Percentiles rank a stretch among this genome's conserved stretches.
These are phyloP conservation scores for Gardenia jasminoides DNA, from an alignment of 257 asterid genomes.

Conservation along the genomic window DNA sequence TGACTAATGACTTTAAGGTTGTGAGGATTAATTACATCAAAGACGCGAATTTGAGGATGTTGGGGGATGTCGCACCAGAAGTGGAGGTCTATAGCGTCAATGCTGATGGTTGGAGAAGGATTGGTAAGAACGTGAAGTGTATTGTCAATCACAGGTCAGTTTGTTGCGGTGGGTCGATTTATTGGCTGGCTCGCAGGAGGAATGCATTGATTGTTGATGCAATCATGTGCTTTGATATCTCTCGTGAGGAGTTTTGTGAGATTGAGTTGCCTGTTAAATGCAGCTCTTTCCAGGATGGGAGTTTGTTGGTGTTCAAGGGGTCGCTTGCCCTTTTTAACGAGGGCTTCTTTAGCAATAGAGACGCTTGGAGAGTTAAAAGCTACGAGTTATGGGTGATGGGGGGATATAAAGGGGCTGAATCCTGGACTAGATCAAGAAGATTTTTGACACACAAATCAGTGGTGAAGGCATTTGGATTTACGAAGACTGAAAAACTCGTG, in stretches of 20 bases:
- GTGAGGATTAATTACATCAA: constrained; percentile 12
- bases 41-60: not conserved
- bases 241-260: not conserved
- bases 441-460: too few species aligned
- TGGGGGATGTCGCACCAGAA: too few species aligned
- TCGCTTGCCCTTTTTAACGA: not conserved
- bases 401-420: not conserved
- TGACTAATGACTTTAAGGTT: constrained; percentile 9
- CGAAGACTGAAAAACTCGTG: not conserved
- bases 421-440: not conserved
- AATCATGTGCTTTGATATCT: constrained; percentile 4
- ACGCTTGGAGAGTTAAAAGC: not conserved
- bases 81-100: too few species aligned
- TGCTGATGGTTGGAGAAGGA: not conserved
- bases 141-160: not conserved
- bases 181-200: too few species aligned
- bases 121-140: not conserved
- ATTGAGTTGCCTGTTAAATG: not conserved
- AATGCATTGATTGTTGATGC: not conserved
- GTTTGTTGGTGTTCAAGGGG: constrained; percentile 2
- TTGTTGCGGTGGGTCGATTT: constrained; percentile 1
- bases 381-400: constrained; percentile 4
- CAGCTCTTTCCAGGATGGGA: not conserved
- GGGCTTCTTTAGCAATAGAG: not conserved
- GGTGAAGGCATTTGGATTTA: constrained; percentile 9